Base-by-base conservation (phyloP, 169 alveolate genomes). In the Cryptosporidium tyzzeri region DNA sequence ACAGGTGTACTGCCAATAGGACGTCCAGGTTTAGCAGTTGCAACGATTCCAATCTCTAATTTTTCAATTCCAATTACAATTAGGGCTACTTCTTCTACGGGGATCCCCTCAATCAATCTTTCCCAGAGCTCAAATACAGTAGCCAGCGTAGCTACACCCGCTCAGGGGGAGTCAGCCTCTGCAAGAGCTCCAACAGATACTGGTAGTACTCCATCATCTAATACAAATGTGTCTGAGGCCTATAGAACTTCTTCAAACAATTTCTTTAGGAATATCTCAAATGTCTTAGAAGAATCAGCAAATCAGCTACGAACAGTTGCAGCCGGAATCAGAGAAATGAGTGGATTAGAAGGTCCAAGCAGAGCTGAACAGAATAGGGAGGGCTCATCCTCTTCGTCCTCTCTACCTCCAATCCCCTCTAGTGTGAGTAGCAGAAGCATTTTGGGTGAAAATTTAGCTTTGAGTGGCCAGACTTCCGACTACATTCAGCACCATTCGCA, bases 401-500 rank as follows among this genome's bases (percentile, higher is more conserved):
- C 45, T n/a, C 26, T 73, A 16, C 86, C 86, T 31, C 86, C 86
- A 59, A 73, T 73, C 35, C 86, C 86, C 10, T 70, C 68, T 8
- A 70, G 31, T 26, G 71, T 74, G n/a, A 65, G 89, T 29, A 80
- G 62, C 50, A 41, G 45, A 29, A 62, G 70, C 18, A 10, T 35
- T 44, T 73, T 61, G 4, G 71, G 71, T 16, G 68, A 53, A 21
- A 58, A 41, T 55, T 35, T 16, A n/a, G n/a, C 50, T 35, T 10
- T 7, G 21, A 16, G 48, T 6, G 48, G 48, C 7, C 35, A 33
- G 16, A 16, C 68, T 1, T 41, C 89, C 1, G 89, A 80, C 68
- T 80, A 80, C 14, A 45, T 80, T 80, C 89, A 80, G 70, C 89
- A 80, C 55, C 89, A 80, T 39, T 80, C 89, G 1, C 73, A 65